Evolutionary conservation across 768 basidiomycete species (phyloP), one percentile per base, ranked within the genome.

Genomic region (Xerocomellus chrysenteron): DNA sequence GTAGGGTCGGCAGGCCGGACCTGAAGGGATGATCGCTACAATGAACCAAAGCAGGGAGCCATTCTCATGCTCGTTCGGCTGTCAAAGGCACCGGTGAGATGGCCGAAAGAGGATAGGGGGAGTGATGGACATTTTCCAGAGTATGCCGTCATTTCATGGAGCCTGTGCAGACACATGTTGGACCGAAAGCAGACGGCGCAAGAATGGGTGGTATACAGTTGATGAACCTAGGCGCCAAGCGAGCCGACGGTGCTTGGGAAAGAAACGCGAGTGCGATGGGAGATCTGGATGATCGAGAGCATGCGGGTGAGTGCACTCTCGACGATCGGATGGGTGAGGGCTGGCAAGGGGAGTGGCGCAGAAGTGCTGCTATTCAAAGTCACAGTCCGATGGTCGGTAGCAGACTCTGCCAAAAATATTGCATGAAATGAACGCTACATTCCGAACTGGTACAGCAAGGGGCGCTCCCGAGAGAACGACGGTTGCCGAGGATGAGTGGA

Each of bases 391-490:
- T 12, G 35, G 35, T 5, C 51, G 51, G 28, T 43, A 14, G 24
- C 1, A 24, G 39, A 14, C 1, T 33, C 0, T 24, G 37, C 16
- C 28, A 50, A 36, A 28, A 52, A 52, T 52, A 52, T 13, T 16
- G 11, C 10, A 2, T 30, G 35, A n/a, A 40, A n/a, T 40, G 48
- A 45, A 19, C 47, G 41, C 40, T 33, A 45, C 36, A 49, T 46
- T 14, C 47, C 16, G 40, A 35, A 24, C 9, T 42, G 39, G 39
- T 40, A 14, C 39, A 40, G 13, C 39, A n/a, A 50, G 52, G 35
- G n/a, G 40, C 62, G 63, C 63, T 65, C 37, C 63, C 63, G 63
- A 64, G 28, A 12, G 28, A 12, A 13, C 13, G 16, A n/a, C 44
- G 39, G 32, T 62, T 28, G 37, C 62, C 58, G 61, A 62, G 62